Conservation (phyloP, 306 rosid species). For the Astragalus membranaceus region DNA sequence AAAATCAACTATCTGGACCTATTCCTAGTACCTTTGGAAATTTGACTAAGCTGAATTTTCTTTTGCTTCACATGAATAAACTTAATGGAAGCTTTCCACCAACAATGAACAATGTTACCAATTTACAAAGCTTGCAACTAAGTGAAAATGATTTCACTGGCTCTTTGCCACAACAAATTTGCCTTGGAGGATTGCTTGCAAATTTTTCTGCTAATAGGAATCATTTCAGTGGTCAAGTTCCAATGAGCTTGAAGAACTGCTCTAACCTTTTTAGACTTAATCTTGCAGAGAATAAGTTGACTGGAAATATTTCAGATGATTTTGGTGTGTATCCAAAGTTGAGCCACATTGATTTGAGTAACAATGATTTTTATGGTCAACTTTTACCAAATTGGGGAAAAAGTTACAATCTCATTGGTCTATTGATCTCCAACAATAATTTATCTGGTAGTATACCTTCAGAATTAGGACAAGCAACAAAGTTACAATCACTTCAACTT, state of each 20-base stretch:
- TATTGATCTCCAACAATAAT: neutral
- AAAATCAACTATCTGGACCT: slow-evolving; percentile 14
- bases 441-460: slow-evolving; percentile 23
- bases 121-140: slow-evolving; percentile 1
- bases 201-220: slow-evolving; percentile 9
- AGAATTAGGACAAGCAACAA: slow-evolving; percentile 15
- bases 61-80: neutral
- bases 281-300: slow-evolving; percentile 17
- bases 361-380: slow-evolving; percentile 17
- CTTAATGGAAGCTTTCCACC: slow-evolving; percentile 8
- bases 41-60: slow-evolving; percentile 12
- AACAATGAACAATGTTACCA: slow-evolving; percentile 5
- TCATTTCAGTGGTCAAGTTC: slow-evolving; percentile 17
- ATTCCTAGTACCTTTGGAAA: slow-evolving; percentile 21
- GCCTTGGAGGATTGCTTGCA: slow-evolving; percentile 6
- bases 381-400: slow-evolving; percentile 17
- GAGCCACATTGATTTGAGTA: slow-evolving; percentile 9
- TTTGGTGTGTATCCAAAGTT: slow-evolving; percentile 33
- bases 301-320: slow-evolving; percentile 33
- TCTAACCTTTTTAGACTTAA: slow-evolving; percentile 23
- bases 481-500: slow-evolving; percentile 13
- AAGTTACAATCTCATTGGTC: neutral
- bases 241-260: slow-evolving; percentile 26
- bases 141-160: slow-evolving; percentile 18
- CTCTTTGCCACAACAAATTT: slow-evolving; percentile 18